Evolutionary conservation across 768 basidiomycete genomes (phyloP).

Genomic region (Cystofilobasidium ferigula): DNA sequence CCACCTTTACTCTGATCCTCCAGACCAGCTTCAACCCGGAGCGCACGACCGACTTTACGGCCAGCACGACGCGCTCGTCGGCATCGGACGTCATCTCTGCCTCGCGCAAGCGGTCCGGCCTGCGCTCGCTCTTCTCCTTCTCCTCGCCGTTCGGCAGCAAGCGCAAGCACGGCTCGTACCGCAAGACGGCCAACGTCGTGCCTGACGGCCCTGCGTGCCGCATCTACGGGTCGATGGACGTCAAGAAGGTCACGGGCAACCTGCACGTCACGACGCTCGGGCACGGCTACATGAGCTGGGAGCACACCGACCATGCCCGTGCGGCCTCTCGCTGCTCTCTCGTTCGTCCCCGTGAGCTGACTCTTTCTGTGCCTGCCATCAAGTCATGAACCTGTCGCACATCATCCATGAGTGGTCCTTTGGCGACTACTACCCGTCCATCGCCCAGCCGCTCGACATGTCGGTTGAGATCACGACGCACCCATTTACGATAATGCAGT

Average conservation of each 20-base stretch:
- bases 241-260: constrained; percentile 89
- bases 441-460: constrained; percentile 85
- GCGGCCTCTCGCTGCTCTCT: not conserved
- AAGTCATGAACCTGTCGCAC: constrained; percentile 94
- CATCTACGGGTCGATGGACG: constrained; percentile 66
- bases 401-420: constrained; percentile 95
- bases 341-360: not conserved
- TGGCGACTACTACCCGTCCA: constrained; percentile 89
- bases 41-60: constrained; percentile 5
- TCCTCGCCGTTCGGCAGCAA: not conserved
- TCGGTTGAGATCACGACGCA: constrained; percentile 62
- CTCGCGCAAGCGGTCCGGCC: constrained; percentile 6
- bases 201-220: constrained; percentile 67
- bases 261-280: constrained; percentile 88
- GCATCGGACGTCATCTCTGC: constrained; percentile 16
- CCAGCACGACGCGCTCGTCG: not conserved
- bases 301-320: constrained; percentile 82
- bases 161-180: constrained; percentile 12
- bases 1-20: not conserved
- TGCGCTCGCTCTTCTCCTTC: constrained; percentile 8
- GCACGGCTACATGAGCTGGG: constrained; percentile 71
- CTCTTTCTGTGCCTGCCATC: not conserved
- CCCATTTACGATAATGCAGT: constrained; percentile 83
- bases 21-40: constrained; percentile 21
- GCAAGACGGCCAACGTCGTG: constrained; percentile 27